Evolutionary conservation across 78 protist genomes (phyloP), one percentile per base, ranked within the genome.

Genomic region (Goniomonas avonlea): DNA sequence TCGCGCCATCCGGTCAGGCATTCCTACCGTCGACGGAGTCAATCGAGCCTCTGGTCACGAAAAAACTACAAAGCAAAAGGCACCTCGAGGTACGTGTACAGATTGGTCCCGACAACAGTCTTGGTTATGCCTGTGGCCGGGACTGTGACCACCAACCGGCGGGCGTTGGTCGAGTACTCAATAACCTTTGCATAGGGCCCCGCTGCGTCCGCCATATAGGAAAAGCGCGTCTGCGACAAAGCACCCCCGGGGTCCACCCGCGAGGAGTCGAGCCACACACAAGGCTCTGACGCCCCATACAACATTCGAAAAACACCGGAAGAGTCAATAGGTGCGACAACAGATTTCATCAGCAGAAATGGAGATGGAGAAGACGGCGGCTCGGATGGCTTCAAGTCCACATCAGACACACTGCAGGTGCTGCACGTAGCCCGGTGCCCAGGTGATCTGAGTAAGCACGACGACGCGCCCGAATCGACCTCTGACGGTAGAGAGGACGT

Each of bases 251-350:
- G 58, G 37, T 66, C 74, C 34, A n/a, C 53, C 79, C 82, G 17
- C 25, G 82, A 53, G 15, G 86, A 79, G 77, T 87, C 91, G 40
- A 87, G 85, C 91, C 91, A 87, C 39, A 66, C 81, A 1, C 79
- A 63, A 1, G 4, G 41, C 13, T 13, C 7, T n/a, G n/a, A n/a
- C n/a, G n/a, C n/a, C n/a, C n/a, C n/a, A n/a, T n/a, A n/a, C n/a
- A n/a, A n/a, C n/a, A n/a, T n/a, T n/a, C n/a, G n/a, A n/a, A n/a
- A n/a, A n/a, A n/a, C n/a, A n/a, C n/a, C n/a, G n/a, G n/a, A n/a
- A n/a, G n/a, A n/a, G n/a, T n/a, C n/a, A n/a, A n/a, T n/a, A n/a
- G n/a, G n/a, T n/a, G n/a, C n/a, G n/a, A n/a, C n/a, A n/a, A n/a
- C n/a, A n/a, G n/a, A n/a, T n/a, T n/a, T n/a, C n/a, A n/a, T n/a